Conservation (phyloP, 2,329 filamentous ascomycete species). For the Monosporascus sp. region DNA sequence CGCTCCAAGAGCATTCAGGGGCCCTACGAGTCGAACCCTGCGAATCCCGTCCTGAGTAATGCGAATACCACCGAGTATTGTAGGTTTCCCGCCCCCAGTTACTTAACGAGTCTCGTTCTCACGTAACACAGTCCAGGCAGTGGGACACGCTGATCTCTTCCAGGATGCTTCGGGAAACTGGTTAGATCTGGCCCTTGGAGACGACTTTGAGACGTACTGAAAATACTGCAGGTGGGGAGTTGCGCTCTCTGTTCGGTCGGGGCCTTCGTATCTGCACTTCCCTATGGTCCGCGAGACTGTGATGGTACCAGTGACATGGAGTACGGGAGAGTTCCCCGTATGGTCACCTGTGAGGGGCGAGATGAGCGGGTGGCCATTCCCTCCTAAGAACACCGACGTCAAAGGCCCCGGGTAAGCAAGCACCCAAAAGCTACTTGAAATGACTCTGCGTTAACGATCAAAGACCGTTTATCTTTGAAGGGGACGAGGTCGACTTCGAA, state of each 20-base stretch:
- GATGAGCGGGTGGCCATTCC: slow-evolving; percentile 29
- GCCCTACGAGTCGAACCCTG: slow-evolving; percentile 36
- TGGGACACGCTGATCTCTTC: slow-evolving; percentile 53
- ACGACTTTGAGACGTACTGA: neutral
- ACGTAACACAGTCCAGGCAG: slow-evolving; percentile 37
- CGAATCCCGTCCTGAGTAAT: slow-evolving; percentile 42
- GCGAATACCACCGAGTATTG: slow-evolving; percentile 37
- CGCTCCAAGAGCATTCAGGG: slow-evolving; percentile 35
- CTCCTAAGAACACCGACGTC: slow-evolving; percentile 9
- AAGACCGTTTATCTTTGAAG: slow-evolving; percentile 36
- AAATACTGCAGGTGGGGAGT: slow-evolving; percentile 30
- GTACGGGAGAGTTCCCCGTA: slow-evolving; percentile 26
- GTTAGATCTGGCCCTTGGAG: slow-evolving; percentile 12
- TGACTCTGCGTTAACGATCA: slow-evolving; percentile 5
- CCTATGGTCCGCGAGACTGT: slow-evolving; percentile 40
- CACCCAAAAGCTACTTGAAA: slow-evolving; percentile 10
- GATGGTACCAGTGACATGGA: slow-evolving; percentile 34
- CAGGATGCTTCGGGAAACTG: slow-evolving; percentile 38
- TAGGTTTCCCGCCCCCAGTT: slow-evolving; percentile 7
- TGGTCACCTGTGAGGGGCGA: slow-evolving; percentile 29
- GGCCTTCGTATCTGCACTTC: slow-evolving; percentile 30
- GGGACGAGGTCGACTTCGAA: slow-evolving; percentile 41
- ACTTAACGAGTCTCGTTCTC: neutral
- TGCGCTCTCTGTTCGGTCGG: slow-evolving; percentile 34
- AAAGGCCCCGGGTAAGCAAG: slow-evolving; percentile 20